These are phyloP conservation scores for Eudorina sp. DNA, from an alignment of 139 green algal species.

Conservation along the genomic window DNA sequence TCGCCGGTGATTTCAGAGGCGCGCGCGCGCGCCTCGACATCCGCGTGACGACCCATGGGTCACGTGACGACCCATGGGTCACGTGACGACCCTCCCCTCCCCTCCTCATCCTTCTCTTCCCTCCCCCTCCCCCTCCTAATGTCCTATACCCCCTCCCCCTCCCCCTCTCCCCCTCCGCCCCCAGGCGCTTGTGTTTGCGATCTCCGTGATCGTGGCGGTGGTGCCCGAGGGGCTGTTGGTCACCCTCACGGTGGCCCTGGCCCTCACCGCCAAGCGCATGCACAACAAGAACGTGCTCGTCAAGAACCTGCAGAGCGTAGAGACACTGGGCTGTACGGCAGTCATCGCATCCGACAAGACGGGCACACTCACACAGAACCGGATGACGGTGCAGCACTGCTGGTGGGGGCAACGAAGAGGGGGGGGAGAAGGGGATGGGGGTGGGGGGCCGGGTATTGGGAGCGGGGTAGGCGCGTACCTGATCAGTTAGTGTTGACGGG, in stretches of 20 bases:
- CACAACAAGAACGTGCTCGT: slow-evolving; percentile 62
- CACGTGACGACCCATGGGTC: too few relatives aligned
- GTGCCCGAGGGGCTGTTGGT: slow-evolving; percentile 63
- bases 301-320: slow-evolving; percentile 76
- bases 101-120: background rate
- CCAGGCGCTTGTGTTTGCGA: slow-evolving; percentile 60
- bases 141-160: background rate
- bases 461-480: too few relatives aligned
- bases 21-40: too few relatives aligned
- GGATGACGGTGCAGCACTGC: slow-evolving; percentile 71
- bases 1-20: too few relatives aligned
- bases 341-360: slow-evolving; percentile 68
- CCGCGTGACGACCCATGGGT: too few relatives aligned
- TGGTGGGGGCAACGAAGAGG: slow-evolving; percentile 38
- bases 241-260: slow-evolving; percentile 62
- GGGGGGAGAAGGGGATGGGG: background rate
- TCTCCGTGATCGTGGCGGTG: slow-evolving; percentile 62
- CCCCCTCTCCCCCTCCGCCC: background rate
- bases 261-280: slow-evolving; percentile 65
- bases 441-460: background rate
- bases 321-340: slow-evolving; percentile 64
- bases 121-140: background rate
- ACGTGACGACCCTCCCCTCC: too few relatives aligned
- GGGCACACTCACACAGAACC: slow-evolving; percentile 67
- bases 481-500: too few relatives aligned